Conservation (phyloP, 768 basidiomycete species). For the Agaricus subrufescens region DNA sequence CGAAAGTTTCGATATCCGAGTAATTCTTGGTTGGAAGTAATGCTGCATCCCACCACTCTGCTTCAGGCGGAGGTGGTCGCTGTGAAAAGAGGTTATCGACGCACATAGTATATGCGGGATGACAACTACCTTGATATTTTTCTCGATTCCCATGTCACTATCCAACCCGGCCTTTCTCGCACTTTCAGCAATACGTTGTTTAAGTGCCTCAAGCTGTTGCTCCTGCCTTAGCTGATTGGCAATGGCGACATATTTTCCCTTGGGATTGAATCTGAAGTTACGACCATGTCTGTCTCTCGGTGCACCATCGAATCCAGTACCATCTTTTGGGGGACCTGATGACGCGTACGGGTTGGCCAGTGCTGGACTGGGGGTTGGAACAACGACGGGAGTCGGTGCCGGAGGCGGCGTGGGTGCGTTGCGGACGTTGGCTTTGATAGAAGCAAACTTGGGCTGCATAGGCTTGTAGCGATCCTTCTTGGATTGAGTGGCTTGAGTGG, state of each 20-base stretch:
- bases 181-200: slow-evolving; percentile 89
- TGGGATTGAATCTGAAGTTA: slow-evolving; percentile 81
- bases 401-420: slow-evolving; percentile 56
- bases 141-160: slow-evolving; percentile 88
- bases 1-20: slow-evolving; percentile 56
- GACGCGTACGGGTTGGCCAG: slow-evolving; percentile 72
- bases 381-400: slow-evolving; percentile 32
- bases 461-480: slow-evolving; percentile 95
- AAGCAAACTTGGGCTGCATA: slow-evolving; percentile 99
- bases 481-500: slow-evolving; percentile 54
- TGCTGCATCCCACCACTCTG: slow-evolving; percentile 97
- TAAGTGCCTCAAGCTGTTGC: slow-evolving; percentile 81
- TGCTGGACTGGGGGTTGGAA: slow-evolving; percentile 20
- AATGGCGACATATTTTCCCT: slow-evolving; percentile 84
- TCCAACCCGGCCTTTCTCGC: slow-evolving; percentile 93
- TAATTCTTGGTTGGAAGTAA: slow-evolving; percentile 80
- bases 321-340: slow-evolving; percentile 47
- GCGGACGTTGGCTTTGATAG: slow-evolving; percentile 87
- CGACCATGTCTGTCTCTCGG: slow-evolving; percentile 69
- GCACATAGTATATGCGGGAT: background rate
- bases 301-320: slow-evolving; percentile 62
- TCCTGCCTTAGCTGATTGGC: slow-evolving; percentile 72
- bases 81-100: slow-evolving; percentile 21
- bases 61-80: slow-evolving; percentile 82
- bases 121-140: slow-evolving; percentile 70